phyloP scores from a whole-genome alignment of 2,329 filamentous ascomycete genomes.

The Fusarium sp. region DNA sequence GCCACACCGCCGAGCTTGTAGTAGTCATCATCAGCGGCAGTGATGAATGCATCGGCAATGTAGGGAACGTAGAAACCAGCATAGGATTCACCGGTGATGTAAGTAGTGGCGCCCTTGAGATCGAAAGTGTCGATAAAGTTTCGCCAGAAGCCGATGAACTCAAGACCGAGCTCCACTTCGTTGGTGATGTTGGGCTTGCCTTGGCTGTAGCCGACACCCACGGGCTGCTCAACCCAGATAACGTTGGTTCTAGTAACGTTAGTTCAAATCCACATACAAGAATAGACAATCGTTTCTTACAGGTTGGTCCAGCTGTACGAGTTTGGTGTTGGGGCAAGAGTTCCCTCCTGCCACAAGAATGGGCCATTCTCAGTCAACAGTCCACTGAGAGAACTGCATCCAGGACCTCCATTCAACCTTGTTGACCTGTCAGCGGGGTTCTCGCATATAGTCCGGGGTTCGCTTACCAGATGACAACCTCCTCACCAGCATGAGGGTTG shows the following conservation, averaged over 20 bases:
- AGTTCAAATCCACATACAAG: fast-evolving
- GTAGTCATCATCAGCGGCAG: slow-evolving; percentile 74
- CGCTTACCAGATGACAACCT: slow-evolving; percentile 72
- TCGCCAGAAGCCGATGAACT: slow-evolving; percentile 85
- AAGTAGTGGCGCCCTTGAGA: slow-evolving; percentile 78
- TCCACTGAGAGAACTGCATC: slow-evolving; percentile 48
- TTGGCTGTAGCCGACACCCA: slow-evolving; percentile 77
- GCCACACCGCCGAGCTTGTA: slow-evolving; percentile 78
- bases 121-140: slow-evolving; percentile 81
- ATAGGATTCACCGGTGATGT: slow-evolving; percentile 80
- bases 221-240: slow-evolving; percentile 80
- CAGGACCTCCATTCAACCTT: slow-evolving; percentile 62
- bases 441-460: background rate
- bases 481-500: slow-evolving; percentile 65
- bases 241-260: slow-evolving; percentile 72
- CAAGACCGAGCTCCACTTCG: slow-evolving; percentile 77
- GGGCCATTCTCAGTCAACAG: slow-evolving; percentile 84
- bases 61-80: slow-evolving; percentile 79
- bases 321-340: slow-evolving; percentile 74
- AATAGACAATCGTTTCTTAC: background rate
- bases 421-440: slow-evolving; percentile 52
- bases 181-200: slow-evolving; percentile 75
- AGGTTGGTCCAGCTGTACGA: slow-evolving; percentile 82
- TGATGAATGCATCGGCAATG: slow-evolving; percentile 80
- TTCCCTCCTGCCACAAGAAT: slow-evolving; percentile 80